Base-by-base conservation (phyloP, 192 early-diverging fungal genomes). In the Backusella circina region DNA sequence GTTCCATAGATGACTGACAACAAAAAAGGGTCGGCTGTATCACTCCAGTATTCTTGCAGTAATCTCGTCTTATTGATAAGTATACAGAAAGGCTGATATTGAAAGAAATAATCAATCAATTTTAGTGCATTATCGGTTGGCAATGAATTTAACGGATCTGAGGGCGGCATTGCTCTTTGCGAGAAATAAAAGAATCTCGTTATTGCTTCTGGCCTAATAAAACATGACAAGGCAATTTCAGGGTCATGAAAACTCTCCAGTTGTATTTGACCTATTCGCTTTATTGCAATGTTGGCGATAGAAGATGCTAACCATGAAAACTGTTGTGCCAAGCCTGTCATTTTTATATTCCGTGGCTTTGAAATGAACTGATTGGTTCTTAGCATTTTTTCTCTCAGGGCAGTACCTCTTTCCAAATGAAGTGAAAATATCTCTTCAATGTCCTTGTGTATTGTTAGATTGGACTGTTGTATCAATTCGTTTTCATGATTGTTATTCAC, bases 31-130 rank as follows among this genome's bases (percentile, higher is more conserved):
- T 80, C 79, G 23, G 41, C 44, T 6, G 75, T 65, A 15, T 80
- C 74, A n/a, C 66, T 67, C 70, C 75, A 80, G 31, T 73, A 80
- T 1, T 70, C 26, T 70, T 80, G 79, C 12, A 80, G 31, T 16
- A 80, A 5, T 16, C 72, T 70, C 0, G 79, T 80, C n/a, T 76
- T 76, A 50, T 80, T 80, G 10, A 80, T 26, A 32, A 79, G 36
- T 2, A 76, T 64, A 16, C 71, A 57, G 36, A 32, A 73, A 7
- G 79, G 79, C 8, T 73, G 70, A 2, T 77, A 30, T 1, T 36
- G 39, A 32, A 80, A 80, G 39, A 80, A 77, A 41, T n/a, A n/a
- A 16, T 80, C 79, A 30, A 77, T 77, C 7, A 77, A 31, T 30
- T 69, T 67, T 2, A 80, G 18, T 5, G 79, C 79, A 32, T 75